Percentiles rank a stretch among this genome's conserved stretches.
phyloP scores from a whole-genome alignment of 441 rosid species.

The Erodium chrysanthum region DNA sequence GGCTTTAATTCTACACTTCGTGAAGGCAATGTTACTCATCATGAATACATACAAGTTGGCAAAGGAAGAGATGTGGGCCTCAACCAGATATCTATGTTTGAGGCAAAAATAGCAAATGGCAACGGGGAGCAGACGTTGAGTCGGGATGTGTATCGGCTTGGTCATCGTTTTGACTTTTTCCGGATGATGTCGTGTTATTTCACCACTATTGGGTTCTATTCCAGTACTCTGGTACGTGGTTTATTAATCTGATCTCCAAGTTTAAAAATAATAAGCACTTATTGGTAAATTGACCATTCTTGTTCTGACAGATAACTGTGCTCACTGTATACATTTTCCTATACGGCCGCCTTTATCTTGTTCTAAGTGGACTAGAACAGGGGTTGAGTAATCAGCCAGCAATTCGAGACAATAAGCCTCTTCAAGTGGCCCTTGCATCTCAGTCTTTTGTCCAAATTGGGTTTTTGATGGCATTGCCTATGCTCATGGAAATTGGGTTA shows the following conservation, averaged over 20 bases:
- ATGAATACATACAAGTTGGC: conserved; percentile 98
- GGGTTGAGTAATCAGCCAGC: conserved; percentile 58
- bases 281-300: not conserved
- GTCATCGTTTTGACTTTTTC: conserved; percentile 96
- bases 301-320: conserved; percentile 68
- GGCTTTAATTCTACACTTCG: conserved; percentile 98
- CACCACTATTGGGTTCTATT: conserved; percentile 95
- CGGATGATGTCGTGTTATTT: conserved; percentile 94
- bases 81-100: conserved; percentile 33
- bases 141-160: conserved; percentile 90
- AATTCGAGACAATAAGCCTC: conserved; percentile 82
- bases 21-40: conserved; percentile 98
- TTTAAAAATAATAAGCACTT: conserved; percentile 1
- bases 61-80: conserved; percentile 97
- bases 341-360: conserved; percentile 97
- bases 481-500: conserved; percentile 98
- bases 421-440: conserved; percentile 97
- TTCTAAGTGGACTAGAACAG: conserved; percentile 91
- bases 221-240: conserved; percentile 77
- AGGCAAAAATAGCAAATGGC: conserved; percentile 97
- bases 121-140: conserved; percentile 98
- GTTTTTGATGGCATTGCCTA: conserved; percentile 88
- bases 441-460: conserved; percentile 98
- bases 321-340: conserved; percentile 94
- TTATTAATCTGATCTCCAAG: conserved; percentile 4